Conservation (phyloP, 768 basidiomycete species). For the Gymnopilus dilepis region DNA sequence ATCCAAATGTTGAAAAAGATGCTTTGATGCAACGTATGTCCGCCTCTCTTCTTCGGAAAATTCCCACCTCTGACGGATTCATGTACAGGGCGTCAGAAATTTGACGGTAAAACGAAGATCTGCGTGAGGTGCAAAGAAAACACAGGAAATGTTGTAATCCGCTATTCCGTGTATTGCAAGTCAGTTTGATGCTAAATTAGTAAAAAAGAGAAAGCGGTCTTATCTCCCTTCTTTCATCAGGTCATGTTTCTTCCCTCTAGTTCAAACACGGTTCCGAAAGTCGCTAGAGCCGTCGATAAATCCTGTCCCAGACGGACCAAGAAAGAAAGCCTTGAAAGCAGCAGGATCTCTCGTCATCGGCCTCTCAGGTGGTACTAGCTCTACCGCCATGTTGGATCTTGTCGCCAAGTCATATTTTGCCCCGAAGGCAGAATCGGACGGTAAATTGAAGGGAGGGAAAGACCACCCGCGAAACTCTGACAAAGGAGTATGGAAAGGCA, state of each 20-base stretch:
- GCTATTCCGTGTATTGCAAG: conserved; percentile 89
- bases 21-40: conserved; percentile 71
- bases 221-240: conserved; percentile 21
- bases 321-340: conserved; percentile 66
- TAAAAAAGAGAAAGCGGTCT: not conserved
- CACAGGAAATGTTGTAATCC: conserved; percentile 70
- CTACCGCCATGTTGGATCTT: conserved; percentile 73
- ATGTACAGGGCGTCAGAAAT: conserved; percentile 66
- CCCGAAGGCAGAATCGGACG: conserved; percentile 21
- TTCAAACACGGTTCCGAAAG: conserved; percentile 67
- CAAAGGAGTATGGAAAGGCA: conserved; percentile 58
- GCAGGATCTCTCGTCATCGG: conserved; percentile 71
- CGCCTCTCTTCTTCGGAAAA: not conserved
- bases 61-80: conserved; percentile 10
- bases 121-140: conserved; percentile 80
- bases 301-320: conserved; percentile 53
- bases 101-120: conserved; percentile 60
- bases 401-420: conserved; percentile 64
- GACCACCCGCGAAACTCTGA: conserved; percentile 65
- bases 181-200: conserved; percentile 34
- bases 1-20: conserved; percentile 62
- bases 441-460: conserved; percentile 52
- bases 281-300: conserved; percentile 71
- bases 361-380: conserved; percentile 82
- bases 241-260: conserved; percentile 66